Base-by-base conservation (phyloP, 257 asterid genomes). In the Forsythia suspensa region DNA sequence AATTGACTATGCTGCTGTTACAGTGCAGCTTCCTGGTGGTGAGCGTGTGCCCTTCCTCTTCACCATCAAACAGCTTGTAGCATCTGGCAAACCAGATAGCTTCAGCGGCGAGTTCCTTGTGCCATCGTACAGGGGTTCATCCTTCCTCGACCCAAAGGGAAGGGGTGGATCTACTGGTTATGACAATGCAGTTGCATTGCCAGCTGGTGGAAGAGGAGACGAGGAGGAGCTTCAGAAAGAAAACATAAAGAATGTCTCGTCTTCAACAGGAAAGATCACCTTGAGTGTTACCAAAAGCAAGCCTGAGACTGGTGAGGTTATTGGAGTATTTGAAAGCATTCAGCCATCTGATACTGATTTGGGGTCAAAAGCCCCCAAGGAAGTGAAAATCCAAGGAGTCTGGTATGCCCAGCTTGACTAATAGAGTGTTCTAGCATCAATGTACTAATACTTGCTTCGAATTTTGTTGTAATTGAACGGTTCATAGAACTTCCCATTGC, bases 141-240 rank as follows among this genome's bases (percentile, higher is more conserved):
- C 99, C 11, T 96, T 96, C 92, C 95, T 96, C 7, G 98, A 96
- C 97, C 99, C 99, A 24, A 96, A 96, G 92, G 99, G 99, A 6
- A 84, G 99, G 34, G 98, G 99, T 75, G 99, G 98, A 8, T 92
- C 99, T 0, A 96, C 99, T 8, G 99, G 99, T 3, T 96, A 96
- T 40, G 99, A 96, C 86, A 96, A 92, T 24, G 98, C 98, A 0
- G 99, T 96, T 52, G 99, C 99, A 0, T 82, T 96, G 94, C 98
- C 98, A 0, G 99, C 99, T 18, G 99, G 99, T 6, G 99, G 99
- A 16, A 87, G 99, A 73, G 98, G 99, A 70, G 98, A 96, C 12
- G 97, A 96, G 89, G 99, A 96, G 87, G 98, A 92, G 85, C 94
- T 96, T 1, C 39, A 13, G 89, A 96, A 94, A 91, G 99, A 96